Percentiles rank a stretch among this genome's conserved stretches.
phyloP scores from a whole-genome alignment of 495 filamentous ascomycete species.

The Penicillium angulare region DNA sequence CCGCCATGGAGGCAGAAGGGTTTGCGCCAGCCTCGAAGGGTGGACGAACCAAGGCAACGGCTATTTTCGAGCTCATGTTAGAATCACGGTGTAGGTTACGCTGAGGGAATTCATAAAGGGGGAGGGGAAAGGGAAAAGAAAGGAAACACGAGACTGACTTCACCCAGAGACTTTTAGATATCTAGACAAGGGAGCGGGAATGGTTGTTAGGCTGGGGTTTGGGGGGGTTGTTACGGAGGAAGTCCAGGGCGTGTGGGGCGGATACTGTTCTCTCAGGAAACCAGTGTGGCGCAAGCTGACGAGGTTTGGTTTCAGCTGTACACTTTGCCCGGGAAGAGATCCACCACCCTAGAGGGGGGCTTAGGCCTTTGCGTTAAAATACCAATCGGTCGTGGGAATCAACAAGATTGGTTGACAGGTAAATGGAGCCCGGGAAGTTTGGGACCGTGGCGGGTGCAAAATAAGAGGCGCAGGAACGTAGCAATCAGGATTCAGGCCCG shows the following conservation, averaged over 20 bases:
- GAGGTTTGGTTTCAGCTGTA: conserved; percentile 41
- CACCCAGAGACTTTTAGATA: conserved; percentile 12
- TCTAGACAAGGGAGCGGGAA: conserved; percentile 1
- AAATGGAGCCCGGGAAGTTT: conserved; percentile 14
- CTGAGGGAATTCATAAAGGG: background rate
- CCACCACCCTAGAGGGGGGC: conserved; percentile 19
- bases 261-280: conserved; percentile 22
- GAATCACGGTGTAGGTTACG: no score
- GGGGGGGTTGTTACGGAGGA: conserved; percentile 14
- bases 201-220: conserved; percentile 5
- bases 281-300: conserved; percentile 54
- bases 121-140: conserved; percentile 2
- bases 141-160: conserved; percentile 14
- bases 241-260: conserved; percentile 43
- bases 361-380: conserved; percentile 18
- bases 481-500: no score
- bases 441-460: conserved; percentile 16
- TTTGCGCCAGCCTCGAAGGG: conserved; percentile 35
- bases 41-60: conserved; percentile 57
- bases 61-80: conserved; percentile 67
- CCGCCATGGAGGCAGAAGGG: conserved; percentile 44
- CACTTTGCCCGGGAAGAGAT: conserved; percentile 25
- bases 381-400: conserved; percentile 6
- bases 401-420: conserved; percentile 17
- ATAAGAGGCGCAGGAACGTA: conserved; percentile 13